Base-by-base conservation (phyloP, 2,329 filamentous ascomycete genomes). In the Elsinoe batatas region DNA sequence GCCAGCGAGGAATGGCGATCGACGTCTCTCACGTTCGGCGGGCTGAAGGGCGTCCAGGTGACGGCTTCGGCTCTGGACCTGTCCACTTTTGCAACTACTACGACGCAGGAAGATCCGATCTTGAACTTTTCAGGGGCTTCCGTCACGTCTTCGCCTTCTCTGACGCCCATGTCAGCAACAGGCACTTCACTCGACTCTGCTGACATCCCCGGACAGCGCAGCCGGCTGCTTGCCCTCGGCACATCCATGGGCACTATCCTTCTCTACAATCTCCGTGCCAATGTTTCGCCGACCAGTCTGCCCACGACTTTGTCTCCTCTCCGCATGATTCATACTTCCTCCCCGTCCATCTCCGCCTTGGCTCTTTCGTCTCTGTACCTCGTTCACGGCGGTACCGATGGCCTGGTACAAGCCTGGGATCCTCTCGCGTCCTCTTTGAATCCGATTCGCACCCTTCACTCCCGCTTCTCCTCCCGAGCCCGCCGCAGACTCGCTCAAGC, bases 371-470 rank as follows among this genome's bases (percentile, higher is more conserved):
- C 89, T 1, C 75, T 98, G 13, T 94, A 95, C 66, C 72, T 98
- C 13, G 87, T 97, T 5, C 88, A 95, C 67, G 93, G 93, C 50
- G 93, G 93, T 22, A 95, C 87, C 62, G 93, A 98, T 70, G 91
- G 93, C 0, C 79, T 97, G 2, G 91, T 95, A 3, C 93, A 97
- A 69, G 88, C 90, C 5, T 98, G 93, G 93, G 93, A 98, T 72
- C 88, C 87, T n/a, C 75, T 98, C 46, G 88, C 85, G 1, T 97
- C 91, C 1, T 86, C 79, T 0, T 71, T 78, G 15, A 82, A 85
- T 17, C 88, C 93, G 0, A 79, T 97, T 53, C 83, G 90, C 37
- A 97, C 90, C 0, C 76, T 98, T 54, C 91, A 95, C 66, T 88
- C 89, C 2, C 83, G 87, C 12, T 90, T 91, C 61, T 87, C 87